Evolutionary conservation across 2,329 filamentous ascomycete species (phyloP), one percentile per base, ranked within the genome.

Genomic region (Verticillium nonalfalfae): DNA sequence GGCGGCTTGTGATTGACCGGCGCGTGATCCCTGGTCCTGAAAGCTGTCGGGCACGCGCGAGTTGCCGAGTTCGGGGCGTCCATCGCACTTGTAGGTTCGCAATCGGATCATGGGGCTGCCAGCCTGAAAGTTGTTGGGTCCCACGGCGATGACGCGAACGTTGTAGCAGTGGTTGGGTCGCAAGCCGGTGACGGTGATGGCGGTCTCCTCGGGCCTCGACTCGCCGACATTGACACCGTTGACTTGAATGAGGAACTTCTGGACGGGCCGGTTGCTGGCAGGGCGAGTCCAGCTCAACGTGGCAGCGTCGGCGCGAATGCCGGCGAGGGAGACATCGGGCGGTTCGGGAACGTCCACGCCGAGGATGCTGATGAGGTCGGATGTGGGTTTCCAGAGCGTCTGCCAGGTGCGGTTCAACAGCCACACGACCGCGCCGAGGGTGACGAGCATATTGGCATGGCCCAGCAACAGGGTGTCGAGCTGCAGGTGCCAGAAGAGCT

Each of bases 151-250:
- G 60, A 98, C 91, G 63, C 94, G 89, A 34, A 99, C 88, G 66
- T 96, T 96, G 76, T 98, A 98, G 70, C 93, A 96, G 69, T 91
- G 90, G 66, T 90, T 88, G 0, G 95, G 93, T 68, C 90, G 88
- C 7, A 99, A 81, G 45, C 93, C 92, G 36, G 90, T 93, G 60
- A 99, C 93, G 56, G 91, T 93, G 59, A 97, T 93, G n/a, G 92
- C 90, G 0, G 90, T 92, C 73, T 96, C 92, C 66, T 86, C 84
- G 65, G 86, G 72, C n/a, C 72, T 88, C 55, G 93, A 91, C 70
- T 97, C 91, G 68, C 93, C 95, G 66, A 97, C 90, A 78, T 92
- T 91, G 54, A 94, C 88, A 52, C 94, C 94, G 75, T 99, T 98
- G 66, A 99, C 88, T 73, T 96, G 91, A 59, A 99, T 91, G 56